These are phyloP conservation scores for Schizophyllum commune DNA, from an alignment of 1,284 basidiomycete genomes.

Conservation along the genomic window DNA sequence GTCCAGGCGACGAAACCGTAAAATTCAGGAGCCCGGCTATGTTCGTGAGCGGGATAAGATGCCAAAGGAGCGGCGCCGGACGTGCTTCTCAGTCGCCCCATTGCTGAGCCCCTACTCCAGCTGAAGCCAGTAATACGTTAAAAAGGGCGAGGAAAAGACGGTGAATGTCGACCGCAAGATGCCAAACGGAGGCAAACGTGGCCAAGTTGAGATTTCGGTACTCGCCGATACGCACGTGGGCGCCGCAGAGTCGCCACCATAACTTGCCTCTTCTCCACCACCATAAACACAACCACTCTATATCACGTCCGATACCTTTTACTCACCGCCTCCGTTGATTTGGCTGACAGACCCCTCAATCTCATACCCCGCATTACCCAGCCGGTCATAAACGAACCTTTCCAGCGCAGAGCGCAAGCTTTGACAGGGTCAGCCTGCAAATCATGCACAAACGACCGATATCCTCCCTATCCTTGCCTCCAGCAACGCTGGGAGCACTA, in stretches of 20 bases:
- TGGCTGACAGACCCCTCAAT: background rate
- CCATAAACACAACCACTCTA: no score
- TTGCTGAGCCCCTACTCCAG: background rate
- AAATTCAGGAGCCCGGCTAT: conserved; percentile 69
- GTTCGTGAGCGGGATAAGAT: conserved; percentile 38
- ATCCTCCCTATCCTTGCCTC: conserved; percentile 29
- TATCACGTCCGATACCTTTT: background rate
- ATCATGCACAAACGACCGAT: conserved; percentile 16
- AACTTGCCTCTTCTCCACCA: no score
- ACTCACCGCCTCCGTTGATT: background rate
- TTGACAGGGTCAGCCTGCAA: no score
- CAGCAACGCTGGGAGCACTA: conserved; percentile 32
- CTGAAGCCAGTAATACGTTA: no score
- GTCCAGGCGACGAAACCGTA: conserved; percentile 85
- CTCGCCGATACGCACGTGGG: no score
- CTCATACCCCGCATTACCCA: background rate
- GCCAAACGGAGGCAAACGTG: background rate
- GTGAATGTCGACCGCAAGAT: background rate
- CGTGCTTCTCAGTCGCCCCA: conserved; percentile 19
- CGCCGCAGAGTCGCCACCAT: no score
- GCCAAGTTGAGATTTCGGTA: no score
- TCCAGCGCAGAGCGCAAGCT: no score
- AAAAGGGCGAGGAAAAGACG: no score
- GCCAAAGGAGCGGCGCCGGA: conserved; percentile 49
- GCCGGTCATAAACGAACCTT: no score